Evolutionary conservation across 2,329 filamentous ascomycete species (phyloP).

Genomic region (Diaporthe longicolla): DNA sequence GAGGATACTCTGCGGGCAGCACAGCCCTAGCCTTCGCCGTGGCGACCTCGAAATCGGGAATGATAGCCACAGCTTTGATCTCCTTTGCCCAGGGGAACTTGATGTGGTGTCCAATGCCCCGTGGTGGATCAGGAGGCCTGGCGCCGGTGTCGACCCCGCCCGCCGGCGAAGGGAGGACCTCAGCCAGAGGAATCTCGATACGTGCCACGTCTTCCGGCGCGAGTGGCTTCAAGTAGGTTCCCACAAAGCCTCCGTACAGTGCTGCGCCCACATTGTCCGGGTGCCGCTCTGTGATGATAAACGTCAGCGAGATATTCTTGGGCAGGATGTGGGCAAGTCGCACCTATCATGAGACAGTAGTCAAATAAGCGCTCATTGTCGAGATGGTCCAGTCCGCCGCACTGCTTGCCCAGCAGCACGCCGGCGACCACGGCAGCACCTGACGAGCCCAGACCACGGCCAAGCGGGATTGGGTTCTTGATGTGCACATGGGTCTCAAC

Average conservation of each 20-base stretch:
- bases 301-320: constrained; percentile 11
- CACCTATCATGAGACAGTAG: constrained; percentile 96
- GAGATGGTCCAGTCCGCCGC: constrained; percentile 81
- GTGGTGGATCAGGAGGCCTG: constrained; percentile 87
- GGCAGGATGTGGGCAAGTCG: neutral
- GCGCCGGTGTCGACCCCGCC: constrained; percentile 92
- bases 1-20: constrained; percentile 83
- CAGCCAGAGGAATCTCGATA: constrained; percentile 92
- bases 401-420: constrained; percentile 91
- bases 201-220: constrained; percentile 89
- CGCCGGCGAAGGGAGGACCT: constrained; percentile 91
- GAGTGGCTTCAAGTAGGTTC: constrained; percentile 94
- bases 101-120: constrained; percentile 95
- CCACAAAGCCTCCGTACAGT: constrained; percentile 95
- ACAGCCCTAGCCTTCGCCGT: constrained; percentile 92
- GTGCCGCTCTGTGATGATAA: constrained; percentile 74
- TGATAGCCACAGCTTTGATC: constrained; percentile 97
- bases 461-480: constrained; percentile 94
- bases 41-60: constrained; percentile 95
- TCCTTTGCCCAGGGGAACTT: constrained; percentile 94
- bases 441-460: constrained; percentile 93
- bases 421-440: constrained; percentile 96
- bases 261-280: constrained; percentile 96
- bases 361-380: constrained; percentile 89
- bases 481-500: constrained; percentile 91